These are phyloP conservation scores for Calycina herbarum DNA, from an alignment of 2,329 filamentous ascomycete genomes.

Conservation along the genomic window DNA sequence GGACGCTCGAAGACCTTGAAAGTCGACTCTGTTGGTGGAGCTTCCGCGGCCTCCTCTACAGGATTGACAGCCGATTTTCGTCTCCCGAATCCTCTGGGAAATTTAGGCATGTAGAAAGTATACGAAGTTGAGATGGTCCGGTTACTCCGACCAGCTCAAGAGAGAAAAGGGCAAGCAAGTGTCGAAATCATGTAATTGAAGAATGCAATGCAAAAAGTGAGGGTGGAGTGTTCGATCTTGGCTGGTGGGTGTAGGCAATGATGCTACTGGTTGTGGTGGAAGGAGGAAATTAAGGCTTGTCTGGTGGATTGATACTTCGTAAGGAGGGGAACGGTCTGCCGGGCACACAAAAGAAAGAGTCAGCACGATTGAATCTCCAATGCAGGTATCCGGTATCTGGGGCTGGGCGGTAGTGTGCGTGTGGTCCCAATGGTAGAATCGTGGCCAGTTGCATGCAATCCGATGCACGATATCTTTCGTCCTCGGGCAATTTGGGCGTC, in stretches of 20 bases:
- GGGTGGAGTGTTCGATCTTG: neutral
- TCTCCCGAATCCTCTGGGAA: conserved; percentile 38
- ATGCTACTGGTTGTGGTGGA: neutral
- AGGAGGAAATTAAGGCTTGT: conserved; percentile 11
- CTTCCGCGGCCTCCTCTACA: conserved; percentile 31
- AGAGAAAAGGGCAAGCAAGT: conserved; percentile 10
- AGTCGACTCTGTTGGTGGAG: conserved; percentile 24
- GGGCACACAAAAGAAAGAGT: conserved; percentile 26
- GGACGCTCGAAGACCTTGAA: conserved; percentile 40
- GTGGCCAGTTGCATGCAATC: conserved; percentile 24
- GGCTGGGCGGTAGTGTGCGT: conserved; percentile 15
- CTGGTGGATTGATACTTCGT: conserved; percentile 15
- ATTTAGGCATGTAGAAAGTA: conserved; percentile 39
- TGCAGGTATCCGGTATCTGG: conserved; percentile 31
- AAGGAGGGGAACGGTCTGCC: conserved; percentile 33
- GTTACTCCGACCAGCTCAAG: conserved; percentile 15
- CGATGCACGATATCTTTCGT: conserved; percentile 25
- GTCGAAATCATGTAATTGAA: conserved; percentile 11
- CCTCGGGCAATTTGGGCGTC: conserved; percentile 22
- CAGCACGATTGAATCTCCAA: conserved; percentile 29
- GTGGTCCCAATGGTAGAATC: conserved; percentile 19
- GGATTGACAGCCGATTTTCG: conserved; percentile 38
- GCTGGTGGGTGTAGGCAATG: neutral
- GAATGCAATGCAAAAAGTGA: conserved; percentile 3
- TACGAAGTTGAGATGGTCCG: conserved; percentile 13